Base-by-base conservation (phyloP, 352 stramenopile species). In the Pseudoperonospora humuli region DNA sequence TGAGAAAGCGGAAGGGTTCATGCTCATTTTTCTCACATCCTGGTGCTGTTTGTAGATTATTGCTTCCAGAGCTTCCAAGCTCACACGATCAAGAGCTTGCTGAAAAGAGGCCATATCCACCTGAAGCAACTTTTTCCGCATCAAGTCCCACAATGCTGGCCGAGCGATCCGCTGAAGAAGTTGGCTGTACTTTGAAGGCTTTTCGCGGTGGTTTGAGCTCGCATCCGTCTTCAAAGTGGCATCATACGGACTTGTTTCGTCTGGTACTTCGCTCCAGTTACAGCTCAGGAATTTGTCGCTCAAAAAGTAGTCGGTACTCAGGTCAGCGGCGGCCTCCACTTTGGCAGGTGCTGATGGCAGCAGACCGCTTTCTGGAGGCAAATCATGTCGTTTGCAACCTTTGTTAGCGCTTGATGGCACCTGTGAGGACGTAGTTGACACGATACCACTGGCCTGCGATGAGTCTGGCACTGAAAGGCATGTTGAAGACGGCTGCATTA, bases 71-170 rank as follows among this genome's bases (percentile, higher is more conserved):
- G 58, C 35, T 17, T 84, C 64, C 25, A 82, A 54, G 10, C 56
- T 66, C 13, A 82, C 33, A 5, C 32, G 24, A 17, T 63, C 29
- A 2, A 78, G 35, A 13, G 46, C 58, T 23, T 26, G 52, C 15
- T 55, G 28, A 29, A 74, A 50, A 34, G 50, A 58, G 13, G 47
- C 34, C 19, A 41, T 19, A 21, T 61, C 44, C 11, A 70, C 60
- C 29, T 54, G 57, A 21, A 77, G 34, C 17, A 77, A 32, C 26
- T 70, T 77, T 32, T 77, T 77, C 6, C 61, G 53, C 28, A 57
- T 60, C 19, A 77, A 60, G 25, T 73, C 64, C 67, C 67, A 77
- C 17, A 77, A 23, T 10, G 63, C 61, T 32, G 67, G 64, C 17
- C 67, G 58, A 37, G 67, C 54, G 28, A 72, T 31, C 10, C 64